A percentile compares a stretch with the other conserved stretches of the same genome.
Conservation (phyloP, 148 eudicot species). For the Diospyros lotus region DNA sequence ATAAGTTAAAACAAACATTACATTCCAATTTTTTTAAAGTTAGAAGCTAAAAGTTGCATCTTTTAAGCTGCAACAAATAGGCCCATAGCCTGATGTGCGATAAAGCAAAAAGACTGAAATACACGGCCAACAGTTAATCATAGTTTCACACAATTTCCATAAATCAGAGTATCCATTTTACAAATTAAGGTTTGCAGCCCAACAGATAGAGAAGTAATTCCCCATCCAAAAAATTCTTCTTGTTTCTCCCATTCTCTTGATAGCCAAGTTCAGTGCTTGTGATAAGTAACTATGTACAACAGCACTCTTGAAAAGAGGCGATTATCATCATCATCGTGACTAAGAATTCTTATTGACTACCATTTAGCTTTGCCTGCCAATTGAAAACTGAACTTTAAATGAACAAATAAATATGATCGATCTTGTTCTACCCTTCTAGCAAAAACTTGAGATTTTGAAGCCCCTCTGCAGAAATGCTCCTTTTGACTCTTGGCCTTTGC, state of each 20-base stretch:
- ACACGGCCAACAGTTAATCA: background rate
- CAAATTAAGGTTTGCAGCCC: constrained; percentile 1
- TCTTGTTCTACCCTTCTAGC: constrained; percentile 38
- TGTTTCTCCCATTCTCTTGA: constrained; percentile 18
- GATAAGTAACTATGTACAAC: constrained; percentile 18
- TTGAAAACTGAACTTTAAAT: background rate
- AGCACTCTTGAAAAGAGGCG: constrained; percentile 8
- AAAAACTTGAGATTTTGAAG: constrained; percentile 53
- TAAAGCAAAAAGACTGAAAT: background rate
- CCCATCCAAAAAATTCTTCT: constrained; percentile 8
- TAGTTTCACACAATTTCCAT: background rate
- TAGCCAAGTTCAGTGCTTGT: constrained; percentile 10
- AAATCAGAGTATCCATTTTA: constrained; percentile 2
- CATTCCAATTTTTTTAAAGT: too few species aligned
- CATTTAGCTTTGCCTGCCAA: background rate
- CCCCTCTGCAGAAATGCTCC: constrained; percentile 83
- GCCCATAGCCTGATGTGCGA: too few species aligned
- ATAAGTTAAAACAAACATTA: too few species aligned
- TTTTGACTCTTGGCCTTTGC: constrained; percentile 47
- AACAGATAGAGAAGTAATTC: constrained; percentile 3
- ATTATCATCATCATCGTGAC: constrained; percentile 20
- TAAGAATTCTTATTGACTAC: constrained; percentile 1
- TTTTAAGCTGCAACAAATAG: too few species aligned
- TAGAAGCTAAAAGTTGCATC: too few species aligned
- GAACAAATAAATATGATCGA: background rate